These are phyloP conservation scores for Lipomyces yamadae DNA, from an alignment of 805 yeast species.

Conservation along the genomic window DNA sequence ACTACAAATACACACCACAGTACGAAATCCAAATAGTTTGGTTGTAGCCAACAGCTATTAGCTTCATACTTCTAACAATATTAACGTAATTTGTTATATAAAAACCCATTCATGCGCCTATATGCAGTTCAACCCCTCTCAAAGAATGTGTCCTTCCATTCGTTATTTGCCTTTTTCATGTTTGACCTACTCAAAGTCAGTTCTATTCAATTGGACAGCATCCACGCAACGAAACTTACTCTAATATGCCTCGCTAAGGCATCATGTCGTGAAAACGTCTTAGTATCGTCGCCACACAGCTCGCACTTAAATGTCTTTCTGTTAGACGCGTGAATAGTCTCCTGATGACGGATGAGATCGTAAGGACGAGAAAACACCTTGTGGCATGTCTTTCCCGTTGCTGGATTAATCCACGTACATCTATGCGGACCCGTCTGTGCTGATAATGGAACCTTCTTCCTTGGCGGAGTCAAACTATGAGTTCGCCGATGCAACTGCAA, in stretches of 20 bases:
- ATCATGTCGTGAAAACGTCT: conserved; percentile 92
- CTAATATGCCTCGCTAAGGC: conserved; percentile 92
- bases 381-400: conserved; percentile 66
- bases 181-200: conserved; percentile 20
- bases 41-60: background rate
- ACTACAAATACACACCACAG: background rate
- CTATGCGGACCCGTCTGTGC: conserved; percentile 48
- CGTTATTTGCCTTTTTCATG: conserved; percentile 34
- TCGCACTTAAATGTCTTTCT: conserved; percentile 85
- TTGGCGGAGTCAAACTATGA: conserved; percentile 26
- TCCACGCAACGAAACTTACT: conserved; percentile 52
- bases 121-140: conserved; percentile 7
- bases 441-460: conserved; percentile 35
- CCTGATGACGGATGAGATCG: conserved; percentile 93
- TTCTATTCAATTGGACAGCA: background rate
- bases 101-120: conserved; percentile 16
- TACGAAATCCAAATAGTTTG: conserved; percentile 2
- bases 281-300: conserved; percentile 76
- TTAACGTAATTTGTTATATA: background rate
- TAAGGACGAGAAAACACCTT: conserved; percentile 91
- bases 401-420: conserved; percentile 64
- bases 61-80: conserved; percentile 1
- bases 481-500: conserved; percentile 26
- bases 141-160: conserved; percentile 5
- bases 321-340: conserved; percentile 89